Evolutionary conservation across 352 stramenopile genomes (phyloP).

Genomic region (Globisporangium middletonii): DNA sequence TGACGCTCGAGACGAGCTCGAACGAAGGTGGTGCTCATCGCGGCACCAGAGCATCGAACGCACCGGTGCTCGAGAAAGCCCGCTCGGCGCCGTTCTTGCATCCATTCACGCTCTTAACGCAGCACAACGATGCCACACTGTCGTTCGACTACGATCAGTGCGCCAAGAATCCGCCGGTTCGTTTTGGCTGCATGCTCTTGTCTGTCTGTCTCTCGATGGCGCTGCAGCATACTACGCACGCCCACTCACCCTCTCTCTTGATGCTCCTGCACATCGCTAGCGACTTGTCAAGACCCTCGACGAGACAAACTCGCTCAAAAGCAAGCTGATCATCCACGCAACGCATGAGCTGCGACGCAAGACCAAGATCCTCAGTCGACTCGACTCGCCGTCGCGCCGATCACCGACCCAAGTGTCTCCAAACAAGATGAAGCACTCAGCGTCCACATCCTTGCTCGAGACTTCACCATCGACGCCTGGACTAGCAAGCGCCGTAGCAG

Average conservation of each 20-base stretch:
- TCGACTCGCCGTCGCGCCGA: background rate
- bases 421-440: background rate
- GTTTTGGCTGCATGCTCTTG: background rate
- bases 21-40: background rate
- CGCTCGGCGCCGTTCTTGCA: constrained; percentile 27
- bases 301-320: constrained; percentile 21
- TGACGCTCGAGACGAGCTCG: background rate
- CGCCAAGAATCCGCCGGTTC: constrained; percentile 20
- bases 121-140: constrained; percentile 28
- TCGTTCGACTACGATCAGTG: constrained; percentile 50
- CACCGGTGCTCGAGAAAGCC: constrained; percentile 12
- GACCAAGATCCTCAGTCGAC: constrained; percentile 23
- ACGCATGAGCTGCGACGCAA: constrained; percentile 25
- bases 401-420: background rate
- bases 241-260: background rate
- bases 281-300: constrained; percentile 9
- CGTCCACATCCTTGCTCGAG: constrained; percentile 5
- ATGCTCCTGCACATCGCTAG: constrained; percentile 1
- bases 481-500: too few species aligned
- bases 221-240: background rate
- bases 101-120: constrained; percentile 39
- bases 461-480: background rate
- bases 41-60: background rate
- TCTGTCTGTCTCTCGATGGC: background rate
- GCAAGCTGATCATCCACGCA: constrained; percentile 26